Evolutionary conservation across 179 eudicot species (phyloP).

Genomic region (Silene coronaria): DNA sequence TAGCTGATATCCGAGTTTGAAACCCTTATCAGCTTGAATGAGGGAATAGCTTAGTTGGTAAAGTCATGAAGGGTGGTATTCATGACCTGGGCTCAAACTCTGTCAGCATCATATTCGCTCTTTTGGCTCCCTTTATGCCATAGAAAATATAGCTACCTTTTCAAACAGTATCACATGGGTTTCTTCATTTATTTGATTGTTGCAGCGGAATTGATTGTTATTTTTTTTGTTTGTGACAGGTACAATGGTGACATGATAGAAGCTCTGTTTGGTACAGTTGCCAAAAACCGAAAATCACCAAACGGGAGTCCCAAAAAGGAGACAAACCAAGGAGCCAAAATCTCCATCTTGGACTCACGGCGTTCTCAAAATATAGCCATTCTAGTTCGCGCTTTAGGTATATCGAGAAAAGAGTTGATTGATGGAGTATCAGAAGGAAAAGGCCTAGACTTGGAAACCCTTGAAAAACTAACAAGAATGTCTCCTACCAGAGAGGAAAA

Average conservation of each 20-base stretch:
- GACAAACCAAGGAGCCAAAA: constrained; percentile 43
- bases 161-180: neutral
- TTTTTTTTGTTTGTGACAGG: constrained; percentile 28
- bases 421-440: constrained; percentile 55
- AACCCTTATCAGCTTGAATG: too few relatives aligned
- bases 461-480: constrained; percentile 63
- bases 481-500: constrained; percentile 64
- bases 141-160: too few relatives aligned
- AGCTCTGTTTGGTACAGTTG: constrained; percentile 76
- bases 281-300: constrained; percentile 54
- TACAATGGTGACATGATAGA: constrained; percentile 89
- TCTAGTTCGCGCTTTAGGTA: constrained; percentile 58
- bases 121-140: too few relatives aligned
- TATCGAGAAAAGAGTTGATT: constrained; percentile 49
- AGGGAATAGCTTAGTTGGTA: too few relatives aligned
- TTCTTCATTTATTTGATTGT: neutral
- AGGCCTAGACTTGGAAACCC: constrained; percentile 52
- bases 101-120: too few relatives aligned
- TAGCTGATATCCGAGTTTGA: neutral
- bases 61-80: too few relatives aligned
- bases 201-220: neutral
- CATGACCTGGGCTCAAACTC: too few relatives aligned
- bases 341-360: constrained; percentile 57
- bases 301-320: constrained; percentile 23
- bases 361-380: constrained; percentile 83